Conservation (phyloP, 176 grass and related monocot species). For the Puya raimondii region DNA sequence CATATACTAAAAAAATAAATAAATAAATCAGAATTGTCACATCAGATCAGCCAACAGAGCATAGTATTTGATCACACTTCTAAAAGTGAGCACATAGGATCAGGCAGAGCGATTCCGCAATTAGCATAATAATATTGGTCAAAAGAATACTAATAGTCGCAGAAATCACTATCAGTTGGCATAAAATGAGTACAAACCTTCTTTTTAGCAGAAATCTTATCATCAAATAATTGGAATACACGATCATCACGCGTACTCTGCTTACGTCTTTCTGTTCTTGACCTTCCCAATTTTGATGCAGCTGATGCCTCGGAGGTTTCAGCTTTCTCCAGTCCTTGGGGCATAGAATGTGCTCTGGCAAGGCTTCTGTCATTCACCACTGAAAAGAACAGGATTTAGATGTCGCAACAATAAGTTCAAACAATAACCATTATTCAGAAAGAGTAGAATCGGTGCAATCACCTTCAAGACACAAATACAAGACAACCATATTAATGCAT, state of each 20-base stretch:
- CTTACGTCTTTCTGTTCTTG: constrained; percentile 41
- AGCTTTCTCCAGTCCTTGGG: constrained; percentile 33
- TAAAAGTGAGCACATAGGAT: no score
- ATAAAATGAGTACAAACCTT: constrained; percentile 33
- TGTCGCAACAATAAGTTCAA: neutral
- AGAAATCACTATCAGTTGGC: neutral
- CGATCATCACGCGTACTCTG: constrained; percentile 44
- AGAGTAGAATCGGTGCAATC: no score
- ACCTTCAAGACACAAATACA: no score
- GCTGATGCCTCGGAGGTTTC: constrained; percentile 35
- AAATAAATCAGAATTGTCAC: no score
- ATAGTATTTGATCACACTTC: no score
- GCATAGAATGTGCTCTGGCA: constrained; percentile 55
- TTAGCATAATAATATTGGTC: neutral
- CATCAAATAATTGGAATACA: constrained; percentile 58
- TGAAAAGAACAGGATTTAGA: constrained; percentile 14
- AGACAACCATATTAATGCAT: no score
- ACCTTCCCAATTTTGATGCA: constrained; percentile 52
- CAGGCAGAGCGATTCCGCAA: no score
- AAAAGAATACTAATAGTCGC: neutral
- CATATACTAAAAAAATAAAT: no score
- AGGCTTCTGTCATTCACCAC: constrained; percentile 31
- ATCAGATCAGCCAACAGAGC: no score
- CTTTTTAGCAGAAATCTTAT: constrained; percentile 60
- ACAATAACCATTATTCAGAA: neutral